Base-by-base conservation (phyloP, 768 basidiomycete genomes). In the Austroboletus eburneus region DNA sequence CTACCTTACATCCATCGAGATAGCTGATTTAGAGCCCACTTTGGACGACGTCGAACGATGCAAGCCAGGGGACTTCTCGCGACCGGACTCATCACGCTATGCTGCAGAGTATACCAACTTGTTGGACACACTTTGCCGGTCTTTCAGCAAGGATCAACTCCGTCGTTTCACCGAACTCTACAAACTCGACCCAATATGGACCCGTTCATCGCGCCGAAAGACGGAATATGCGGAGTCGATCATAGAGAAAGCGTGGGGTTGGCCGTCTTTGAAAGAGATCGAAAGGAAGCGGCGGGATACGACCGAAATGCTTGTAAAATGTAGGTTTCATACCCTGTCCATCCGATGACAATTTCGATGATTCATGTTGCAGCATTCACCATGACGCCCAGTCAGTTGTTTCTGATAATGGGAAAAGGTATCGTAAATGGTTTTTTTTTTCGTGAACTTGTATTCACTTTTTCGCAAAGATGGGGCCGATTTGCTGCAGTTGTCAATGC, bases 351-450 rank as follows among this genome's bases (percentile, higher is more conserved):
- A 27, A 48, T 17, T 41, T 46, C 24, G 42, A 27, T n/a, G 18
- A 45, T 38, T 18, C 47, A 40, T 42, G 24, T 42, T 25, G 9
- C 54, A 89, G 87, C 63, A 3, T 77, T 84, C 55, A 64, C 73
- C 25, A 65, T 90, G 47, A 74, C 71, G 16, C 74, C 79, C 3
- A 74, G 72, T 41, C 74, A 85, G 54, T 71, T 87, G 6, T 87
- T 89, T 59, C 59, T 89, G 24, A 71, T 89, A 24, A 73, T 91
- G 50, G 87, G 87, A 33, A 82, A 76, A 75, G 83, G 87, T 85
- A 24, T 41, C 51, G 42, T 36, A 30, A 30, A 37, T 4, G 8
- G 17, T 9, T 34, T 48, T 39, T 24, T 6, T 14, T n/a, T n/a
- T n/a, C n/a, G n/a, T 25, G 21, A 46, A 45, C 24, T 10, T 52